A percentile compares a stretch with the other conserved stretches of the same genome.
Conservation (phyloP, 176 grass and related monocot genomes). For the Alopecurus myosuroides region DNA sequence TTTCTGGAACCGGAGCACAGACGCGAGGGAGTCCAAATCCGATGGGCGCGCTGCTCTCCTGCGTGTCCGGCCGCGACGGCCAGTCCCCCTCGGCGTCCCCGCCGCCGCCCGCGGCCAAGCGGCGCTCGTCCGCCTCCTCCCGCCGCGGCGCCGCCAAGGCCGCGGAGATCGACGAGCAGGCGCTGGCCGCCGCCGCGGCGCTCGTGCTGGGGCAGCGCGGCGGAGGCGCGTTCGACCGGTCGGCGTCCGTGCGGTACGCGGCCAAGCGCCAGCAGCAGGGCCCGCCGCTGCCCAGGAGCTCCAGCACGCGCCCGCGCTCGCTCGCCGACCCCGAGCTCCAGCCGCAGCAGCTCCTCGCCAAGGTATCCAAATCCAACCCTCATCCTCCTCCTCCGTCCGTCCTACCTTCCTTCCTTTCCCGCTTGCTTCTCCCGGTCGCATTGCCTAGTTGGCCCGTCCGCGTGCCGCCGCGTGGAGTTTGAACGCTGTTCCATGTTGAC, state of each 20-base stretch:
- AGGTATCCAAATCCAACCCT: conserved; percentile 31
- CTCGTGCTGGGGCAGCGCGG: conserved; percentile 57
- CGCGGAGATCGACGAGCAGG: conserved; percentile 65
- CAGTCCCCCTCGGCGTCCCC: conserved; percentile 5
- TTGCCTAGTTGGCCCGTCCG: conserved; percentile 12
- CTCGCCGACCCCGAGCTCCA: conserved; percentile 72
- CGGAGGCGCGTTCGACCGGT: conserved; percentile 57
- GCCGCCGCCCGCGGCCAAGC: conserved; percentile 16
- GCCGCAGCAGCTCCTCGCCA: conserved; percentile 73
- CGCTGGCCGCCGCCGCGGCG: conserved; percentile 70
- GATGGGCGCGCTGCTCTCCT: conserved; percentile 75
- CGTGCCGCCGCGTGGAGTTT: conserved; percentile 24
- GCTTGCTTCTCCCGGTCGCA: background rate
- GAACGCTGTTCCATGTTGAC: background rate
- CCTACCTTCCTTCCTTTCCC: background rate
- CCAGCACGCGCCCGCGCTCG: conserved; percentile 75
- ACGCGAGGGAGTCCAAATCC: background rate
- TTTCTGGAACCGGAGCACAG: background rate
- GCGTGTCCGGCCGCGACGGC: conserved; percentile 39
- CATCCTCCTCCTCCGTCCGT: background rate
- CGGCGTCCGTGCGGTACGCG: conserved; percentile 62
- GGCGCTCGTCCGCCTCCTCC: conserved; percentile 30
- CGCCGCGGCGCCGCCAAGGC: conserved; percentile 31
- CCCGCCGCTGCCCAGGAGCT: conserved; percentile 69
- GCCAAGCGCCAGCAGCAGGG: conserved; percentile 49